Base-by-base conservation (phyloP, 2,329 filamentous ascomycete species). In the Colletotrichum tamarilloi region DNA sequence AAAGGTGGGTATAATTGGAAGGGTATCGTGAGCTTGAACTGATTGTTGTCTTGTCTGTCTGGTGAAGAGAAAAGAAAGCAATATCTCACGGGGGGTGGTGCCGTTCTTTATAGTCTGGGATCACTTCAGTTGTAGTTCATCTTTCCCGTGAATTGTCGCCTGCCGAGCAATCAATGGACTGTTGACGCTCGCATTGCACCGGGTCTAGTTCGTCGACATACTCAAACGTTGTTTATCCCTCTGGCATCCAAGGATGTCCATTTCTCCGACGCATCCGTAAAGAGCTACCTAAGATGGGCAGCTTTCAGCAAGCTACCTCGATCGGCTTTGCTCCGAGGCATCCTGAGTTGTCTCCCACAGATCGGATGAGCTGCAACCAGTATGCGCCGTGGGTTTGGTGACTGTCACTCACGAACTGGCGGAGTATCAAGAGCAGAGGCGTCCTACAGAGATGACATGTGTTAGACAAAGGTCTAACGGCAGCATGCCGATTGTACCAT, bases 41-140 rank as follows among this genome's bases (percentile, higher is more conserved):
- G 35, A 53, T 62, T 64, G 70, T 66, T 73, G 63, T 55, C n/a
- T 62, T 65, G 67, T 56, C 26, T 70, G 70, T 24, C 52, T 58
- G 26, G 49, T 64, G 62, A 35, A 12, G 30, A 26, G 19, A 22
- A 70, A 12, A 12, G 58, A 24, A 4, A 19, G 24, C 4, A 9
- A 26, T 24, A 57, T 16, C 8, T 24, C 46, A 49, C 38, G 67
- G 55, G 60, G 16, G n/a, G 56, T 32, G 19, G 26, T 9, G 16
- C 22, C 22, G 35, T 65, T 4, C 56, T 71, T 73, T 73, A 73
- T 73, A 73, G 55, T 42, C 60, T 11, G 19, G 16, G 1, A 42
- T 16, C 14, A 16, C 5, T 16, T 8, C 24, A 19, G 4, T 2
- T 14, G 2, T 12, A 26, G 11, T 16, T 7, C 8, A 30, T 22